These are phyloP conservation scores for Salix viminalis DNA, from an alignment of 345 rosid genomes.

Conservation along the genomic window DNA sequence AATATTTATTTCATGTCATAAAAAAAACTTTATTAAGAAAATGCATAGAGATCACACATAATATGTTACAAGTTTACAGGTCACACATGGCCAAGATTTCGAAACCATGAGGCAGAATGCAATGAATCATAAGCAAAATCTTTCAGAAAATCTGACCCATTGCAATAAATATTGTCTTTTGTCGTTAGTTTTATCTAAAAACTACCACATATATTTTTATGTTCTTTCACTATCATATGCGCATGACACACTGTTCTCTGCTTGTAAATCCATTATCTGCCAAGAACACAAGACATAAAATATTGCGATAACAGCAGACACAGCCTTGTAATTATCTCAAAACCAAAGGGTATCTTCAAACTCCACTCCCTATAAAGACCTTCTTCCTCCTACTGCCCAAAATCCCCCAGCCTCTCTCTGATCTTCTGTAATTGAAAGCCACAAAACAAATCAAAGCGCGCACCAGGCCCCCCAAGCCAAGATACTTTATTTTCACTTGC, in stretches of 20 bases:
- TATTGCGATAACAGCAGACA: conserved; percentile 12
- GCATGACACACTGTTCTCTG: neutral
- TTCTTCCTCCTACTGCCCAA: conserved; percentile 9
- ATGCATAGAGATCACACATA: neutral
- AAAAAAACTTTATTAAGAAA: neutral
- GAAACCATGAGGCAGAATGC: conserved; percentile 5
- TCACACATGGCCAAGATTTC: neutral
- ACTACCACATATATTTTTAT: neutral
- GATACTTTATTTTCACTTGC: neutral
- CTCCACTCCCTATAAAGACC: conserved; percentile 33
- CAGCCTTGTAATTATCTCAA: conserved; percentile 38
- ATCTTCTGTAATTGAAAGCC: neutral
- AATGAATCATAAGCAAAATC: conserved; percentile 15
- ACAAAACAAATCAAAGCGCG: neutral
- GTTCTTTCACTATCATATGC: neutral
- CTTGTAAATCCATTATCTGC: conserved; percentile 9
- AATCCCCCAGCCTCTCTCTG: conserved; percentile 23
- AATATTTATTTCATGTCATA: too few species aligned
- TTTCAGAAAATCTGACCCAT: neutral
- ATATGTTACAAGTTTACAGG: neutral
- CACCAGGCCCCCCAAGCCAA: neutral
- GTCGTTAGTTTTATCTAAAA: conserved; percentile 3
- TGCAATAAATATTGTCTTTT: neutral
- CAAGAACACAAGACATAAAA: neutral
- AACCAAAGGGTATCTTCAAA: conserved; percentile 28